These are phyloP conservation scores for Talaromyces sp. DNA, from an alignment of 2,329 filamentous ascomycete genomes.

Conservation along the genomic window DNA sequence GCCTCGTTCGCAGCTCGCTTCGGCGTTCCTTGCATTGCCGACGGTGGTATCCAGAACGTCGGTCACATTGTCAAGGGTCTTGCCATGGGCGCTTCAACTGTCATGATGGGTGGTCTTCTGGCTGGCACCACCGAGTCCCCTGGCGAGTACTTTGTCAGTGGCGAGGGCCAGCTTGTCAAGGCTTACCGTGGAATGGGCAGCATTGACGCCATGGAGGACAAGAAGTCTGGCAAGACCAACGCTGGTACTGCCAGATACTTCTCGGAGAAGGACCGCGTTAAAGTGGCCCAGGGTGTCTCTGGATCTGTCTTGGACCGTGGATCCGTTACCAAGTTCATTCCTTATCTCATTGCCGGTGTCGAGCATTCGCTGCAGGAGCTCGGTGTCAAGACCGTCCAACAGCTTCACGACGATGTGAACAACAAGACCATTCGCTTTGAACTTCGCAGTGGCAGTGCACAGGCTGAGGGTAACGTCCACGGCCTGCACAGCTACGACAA, in stretches of 20 bases:
- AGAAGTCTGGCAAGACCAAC: slow-evolving; percentile 76
- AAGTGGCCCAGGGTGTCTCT: slow-evolving; percentile 95
- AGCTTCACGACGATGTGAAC: slow-evolving; percentile 69
- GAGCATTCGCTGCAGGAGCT: slow-evolving; percentile 98
- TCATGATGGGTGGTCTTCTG: slow-evolving; percentile 99
- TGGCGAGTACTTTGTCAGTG: slow-evolving; percentile 91
- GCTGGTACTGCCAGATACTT: slow-evolving; percentile 97
- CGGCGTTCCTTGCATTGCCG: slow-evolving; percentile 95
- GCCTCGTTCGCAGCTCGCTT: slow-evolving; percentile 85
- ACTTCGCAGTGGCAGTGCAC: slow-evolving; percentile 86
- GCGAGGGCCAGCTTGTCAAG: slow-evolving; percentile 97
- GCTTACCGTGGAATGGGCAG: slow-evolving; percentile 98
- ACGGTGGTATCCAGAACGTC: slow-evolving; percentile 96
- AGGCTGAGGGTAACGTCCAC: slow-evolving; percentile 95
- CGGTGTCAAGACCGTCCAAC: slow-evolving; percentile 72
- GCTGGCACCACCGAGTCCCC: slow-evolving; percentile 97
- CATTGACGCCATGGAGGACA: slow-evolving; percentile 99
- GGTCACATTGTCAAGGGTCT: slow-evolving; percentile 99
- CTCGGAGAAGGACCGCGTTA: slow-evolving; percentile 88
- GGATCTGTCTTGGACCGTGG: slow-evolving; percentile 58
- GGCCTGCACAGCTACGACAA: slow-evolving; percentile 97
- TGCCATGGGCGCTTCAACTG: slow-evolving; percentile 84
- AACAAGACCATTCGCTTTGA: slow-evolving; percentile 83
- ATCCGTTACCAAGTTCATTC: slow-evolving; percentile 89
- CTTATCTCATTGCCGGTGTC: slow-evolving; percentile 89